phyloP scores from a whole-genome alignment of 176 grass and related monocot species.

The Eragrostis curvula region DNA sequence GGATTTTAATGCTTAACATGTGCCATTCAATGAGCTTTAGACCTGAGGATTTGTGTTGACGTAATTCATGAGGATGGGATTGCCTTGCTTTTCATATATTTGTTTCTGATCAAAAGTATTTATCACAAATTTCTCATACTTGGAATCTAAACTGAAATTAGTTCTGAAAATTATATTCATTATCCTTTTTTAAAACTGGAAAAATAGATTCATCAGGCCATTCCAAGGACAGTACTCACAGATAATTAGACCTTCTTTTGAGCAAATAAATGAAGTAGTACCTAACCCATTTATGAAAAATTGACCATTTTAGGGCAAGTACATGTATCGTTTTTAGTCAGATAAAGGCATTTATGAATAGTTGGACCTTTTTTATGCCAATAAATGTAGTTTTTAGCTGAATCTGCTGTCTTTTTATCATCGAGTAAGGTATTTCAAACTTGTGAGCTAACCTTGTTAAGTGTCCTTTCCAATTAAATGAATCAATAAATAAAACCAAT shows the following conservation, averaged over 20 bases:
- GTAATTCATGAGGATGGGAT: background rate
- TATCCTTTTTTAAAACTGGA: too few relatives aligned
- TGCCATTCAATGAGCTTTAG: background rate
- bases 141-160: background rate
- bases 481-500: too few relatives aligned
- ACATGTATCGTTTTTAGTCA: too few relatives aligned
- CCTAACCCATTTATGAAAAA: too few relatives aligned
- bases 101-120: background rate
- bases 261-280: background rate
- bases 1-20: background rate
- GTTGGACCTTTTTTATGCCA: background rate
- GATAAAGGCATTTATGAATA: background rate
- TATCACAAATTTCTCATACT: background rate
- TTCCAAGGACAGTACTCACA: too few relatives aligned
- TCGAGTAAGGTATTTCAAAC: background rate
- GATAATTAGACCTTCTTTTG: background rate
- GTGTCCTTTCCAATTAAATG: background rate
- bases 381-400: background rate
- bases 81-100: background rate
- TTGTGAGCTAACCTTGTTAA: background rate
- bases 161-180: background rate
- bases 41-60: background rate
- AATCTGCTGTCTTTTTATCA: too few relatives aligned
- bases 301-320: too few relatives aligned
- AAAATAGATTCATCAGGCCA: too few relatives aligned